Conservation (phyloP, 306 rosid genomes). For the Herpetospermum pedunculosum region DNA sequence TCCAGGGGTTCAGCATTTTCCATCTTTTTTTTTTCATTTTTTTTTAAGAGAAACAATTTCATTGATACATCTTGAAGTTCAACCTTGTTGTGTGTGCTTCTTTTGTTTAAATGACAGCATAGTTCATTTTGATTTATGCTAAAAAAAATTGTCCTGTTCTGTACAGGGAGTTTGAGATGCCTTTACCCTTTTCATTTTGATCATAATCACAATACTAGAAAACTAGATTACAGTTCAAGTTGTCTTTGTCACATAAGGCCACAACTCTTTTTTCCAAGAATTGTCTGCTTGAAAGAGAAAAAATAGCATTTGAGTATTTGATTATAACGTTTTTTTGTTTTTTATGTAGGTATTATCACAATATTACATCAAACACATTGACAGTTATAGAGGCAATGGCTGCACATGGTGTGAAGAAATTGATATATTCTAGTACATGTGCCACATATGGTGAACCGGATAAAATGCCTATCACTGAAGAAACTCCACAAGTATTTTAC, state of each 20-base stretch:
- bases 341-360: slow-evolving; percentile 84
- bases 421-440: slow-evolving; percentile 93
- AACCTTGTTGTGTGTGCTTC: background rate
- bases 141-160: background rate
- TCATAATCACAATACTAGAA: background rate
- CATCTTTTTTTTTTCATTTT: too few relatives aligned
- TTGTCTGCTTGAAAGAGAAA: slow-evolving; percentile 9
- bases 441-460: slow-evolving; percentile 98
- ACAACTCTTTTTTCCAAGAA: background rate
- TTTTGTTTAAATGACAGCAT: background rate
- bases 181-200: background rate
- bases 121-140: background rate
- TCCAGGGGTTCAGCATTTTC: background rate
- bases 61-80: background rate
- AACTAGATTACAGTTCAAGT: background rate
- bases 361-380: slow-evolving; percentile 88
- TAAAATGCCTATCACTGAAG: slow-evolving; percentile 96
- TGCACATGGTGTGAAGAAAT: slow-evolving; percentile 58
- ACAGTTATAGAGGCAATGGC: slow-evolving; percentile 75
- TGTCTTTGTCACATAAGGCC: background rate
- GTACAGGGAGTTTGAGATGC: background rate
- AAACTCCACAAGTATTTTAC: slow-evolving; percentile 52
- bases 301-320: slow-evolving; percentile 7
- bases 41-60: too few relatives aligned
- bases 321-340: background rate